Percentiles rank a stretch among this genome's conserved stretches.
These are phyloP conservation scores for Spiromastix sp. DNA, from an alignment of 2,329 filamentous ascomycete species.

Conservation along the genomic window DNA sequence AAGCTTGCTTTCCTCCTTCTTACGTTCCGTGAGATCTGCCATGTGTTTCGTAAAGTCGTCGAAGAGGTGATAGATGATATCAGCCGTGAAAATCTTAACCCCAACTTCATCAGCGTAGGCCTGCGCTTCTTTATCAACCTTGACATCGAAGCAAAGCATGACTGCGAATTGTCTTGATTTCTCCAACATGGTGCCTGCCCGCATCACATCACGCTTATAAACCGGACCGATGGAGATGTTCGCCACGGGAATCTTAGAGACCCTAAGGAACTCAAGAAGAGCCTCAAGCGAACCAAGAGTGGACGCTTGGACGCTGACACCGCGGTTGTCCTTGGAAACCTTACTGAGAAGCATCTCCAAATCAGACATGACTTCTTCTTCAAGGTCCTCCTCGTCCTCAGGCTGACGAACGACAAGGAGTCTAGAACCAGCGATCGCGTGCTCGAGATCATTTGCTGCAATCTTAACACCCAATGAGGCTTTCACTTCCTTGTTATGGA, in stretches of 20 bases:
- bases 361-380: slow-evolving; percentile 93
- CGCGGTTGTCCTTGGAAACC: slow-evolving; percentile 82
- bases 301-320: slow-evolving; percentile 94
- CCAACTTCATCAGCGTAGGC: slow-evolving; percentile 86
- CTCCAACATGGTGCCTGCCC: slow-evolving; percentile 86
- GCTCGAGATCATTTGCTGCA: slow-evolving; percentile 86
- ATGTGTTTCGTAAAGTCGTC: slow-evolving; percentile 95
- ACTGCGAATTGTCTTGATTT: slow-evolving; percentile 93
- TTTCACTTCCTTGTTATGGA: slow-evolving; percentile 99
- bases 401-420: slow-evolving; percentile 88
- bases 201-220: slow-evolving; percentile 96
- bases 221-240: slow-evolving; percentile 97
- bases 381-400: slow-evolving; percentile 92
- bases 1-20: slow-evolving; percentile 94
- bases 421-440: slow-evolving; percentile 91
- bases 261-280: slow-evolving; percentile 87
- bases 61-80: slow-evolving; percentile 98
- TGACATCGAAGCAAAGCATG: slow-evolving; percentile 99
- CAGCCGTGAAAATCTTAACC: slow-evolving; percentile 95
- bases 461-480: slow-evolving; percentile 98
- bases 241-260: slow-evolving; percentile 92
- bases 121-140: slow-evolving; percentile 93
- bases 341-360: slow-evolving; percentile 82
- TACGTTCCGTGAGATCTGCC: slow-evolving; percentile 73
- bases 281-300: slow-evolving; percentile 96